phyloP scores from a whole-genome alignment of 2,329 filamentous ascomycete species.

The Trichoderma sp. region DNA sequence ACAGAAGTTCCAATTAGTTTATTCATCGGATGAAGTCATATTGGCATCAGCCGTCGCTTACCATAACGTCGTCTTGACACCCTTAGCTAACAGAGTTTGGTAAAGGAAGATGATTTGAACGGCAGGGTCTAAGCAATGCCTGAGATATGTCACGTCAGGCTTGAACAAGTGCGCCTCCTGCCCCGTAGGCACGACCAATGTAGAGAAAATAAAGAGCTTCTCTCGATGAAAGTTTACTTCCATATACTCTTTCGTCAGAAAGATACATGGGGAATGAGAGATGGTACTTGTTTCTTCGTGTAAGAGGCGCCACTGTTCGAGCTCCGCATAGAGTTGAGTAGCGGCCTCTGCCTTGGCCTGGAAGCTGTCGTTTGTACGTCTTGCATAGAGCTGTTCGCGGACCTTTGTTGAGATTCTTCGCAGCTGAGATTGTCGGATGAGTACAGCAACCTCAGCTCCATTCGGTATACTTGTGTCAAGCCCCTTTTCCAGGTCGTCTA shows the following conservation, averaged over 20 bases:
- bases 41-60: not conserved
- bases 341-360: not conserved
- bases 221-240: slow-evolving; percentile 15
- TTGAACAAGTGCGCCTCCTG: not conserved
- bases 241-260: slow-evolving; percentile 15
- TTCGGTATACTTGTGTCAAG: not conserved
- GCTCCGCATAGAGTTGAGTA: not conserved
- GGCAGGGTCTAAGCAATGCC: slow-evolving; percentile 8
- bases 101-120: slow-evolving; percentile 17
- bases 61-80: slow-evolving; percentile 12
- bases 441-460: not conserved
- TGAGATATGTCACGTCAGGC: slow-evolving; percentile 14
- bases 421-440: not conserved
- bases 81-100: slow-evolving; percentile 3
- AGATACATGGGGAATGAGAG: slow-evolving; percentile 5
- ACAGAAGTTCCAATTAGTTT: not conserved
- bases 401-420: not conserved
- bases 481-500: not conserved
- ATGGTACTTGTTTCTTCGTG: not conserved
- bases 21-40: no score
- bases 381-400: not conserved
- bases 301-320: not conserved
- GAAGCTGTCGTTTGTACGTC: not conserved
- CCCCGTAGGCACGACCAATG: slow-evolving; percentile 11
- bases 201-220: slow-evolving; percentile 16